Base-by-base conservation (phyloP, 306 rosid species). In the Dicorynia guianensis region DNA sequence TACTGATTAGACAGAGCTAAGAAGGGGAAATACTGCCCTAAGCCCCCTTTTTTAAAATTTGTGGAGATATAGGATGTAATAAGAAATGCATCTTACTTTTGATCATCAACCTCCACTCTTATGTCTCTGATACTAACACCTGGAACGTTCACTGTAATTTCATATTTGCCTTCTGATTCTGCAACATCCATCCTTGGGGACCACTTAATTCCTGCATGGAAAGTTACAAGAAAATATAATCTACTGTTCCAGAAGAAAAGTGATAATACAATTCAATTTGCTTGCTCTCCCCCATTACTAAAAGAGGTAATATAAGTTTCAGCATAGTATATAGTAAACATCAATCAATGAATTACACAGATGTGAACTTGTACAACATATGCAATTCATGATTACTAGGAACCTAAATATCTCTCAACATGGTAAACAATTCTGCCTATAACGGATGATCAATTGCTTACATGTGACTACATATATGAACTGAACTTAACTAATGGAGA, bases 151-250 rank as follows among this genome's bases (percentile, higher is more conserved):
- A 93, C 89, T 18, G 84, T 87, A 57, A 93, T 61, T 33, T 87
- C 88, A 80, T 76, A 93, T 62, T 82, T 79, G 74, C 86, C 63
- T 55, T 84, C 85, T 25, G 89, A 84, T 80, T 93, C 96, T 56
- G 88, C 93, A 63, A 93, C 81, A 81, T 93, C 93, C 89, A 88
- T 88, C 79, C 92, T 90, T 14, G 97, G 97, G 8, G 89, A 87
- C 93, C 93, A 87, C 70, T 78, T 90, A 40, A 49, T 71, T 57
- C 89, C 96, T 90, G 69, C 63, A 48, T 7, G 12, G 7, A 65
- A 12, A 34, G 11, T 72, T 34, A 69, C 33, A 69, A 57, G 72
- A 63, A 48, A 67, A 54, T 43, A 62, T 33, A 47, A 10, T 11
- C 53, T 47, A 47, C n/a, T 47, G 53, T 54, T 54, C 18, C 8